Evolutionary conservation across 2,329 filamentous ascomycete genomes (phyloP), one percentile per base, ranked within the genome.

Genomic region (Exophiala dermatitidis): DNA sequence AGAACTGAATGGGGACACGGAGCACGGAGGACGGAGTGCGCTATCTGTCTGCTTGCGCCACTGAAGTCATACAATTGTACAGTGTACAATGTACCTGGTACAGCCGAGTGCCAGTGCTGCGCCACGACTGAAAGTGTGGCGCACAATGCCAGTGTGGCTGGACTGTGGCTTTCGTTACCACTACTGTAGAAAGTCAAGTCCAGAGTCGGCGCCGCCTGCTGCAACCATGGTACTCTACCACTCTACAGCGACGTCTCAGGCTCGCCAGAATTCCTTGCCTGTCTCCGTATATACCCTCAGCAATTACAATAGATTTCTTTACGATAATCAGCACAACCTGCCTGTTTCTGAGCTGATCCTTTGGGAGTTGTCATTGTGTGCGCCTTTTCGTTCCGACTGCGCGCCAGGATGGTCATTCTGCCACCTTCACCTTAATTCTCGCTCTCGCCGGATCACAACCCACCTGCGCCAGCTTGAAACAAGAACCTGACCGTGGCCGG

Each of bases 211-310:
- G 19, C 19, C 19, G 19, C 19, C 19, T 19, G 19, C 19, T 19
- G 19, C 19, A 19, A 19, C 19, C 19, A 19, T 19, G 19, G 19
- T 19, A 19, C 19, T 19, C 19, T 19, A 19, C 19, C 19, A 19
- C 19, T 19, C 19, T 19, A 19, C 19, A 19, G 19, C 19, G 19
- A 19, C 19, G 19, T 19, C 19, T 19, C 19, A 19, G 19, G 19
- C 19, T 19, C 19, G 19, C 10, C 33, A 29, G 12, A 5, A 42
- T 41, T 28, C 47, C 12, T 10, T 36, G 34, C 26, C 38, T 28
- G 36, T 50, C 47, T 32, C 32, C 41, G 44, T 55, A 55, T 44
- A 55, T 55, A 51, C 3, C 47, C 50, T 37, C 32, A 40, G 8
- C 29, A 32, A 41, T 12, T 7, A 5, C 29, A 45, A 5, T 45